A percentile compares a stretch with the other conserved stretches of the same genome.
These are phyloP conservation scores for Scutellaria galericulata DNA, from an alignment of 257 asterid genomes.

Conservation along the genomic window DNA sequence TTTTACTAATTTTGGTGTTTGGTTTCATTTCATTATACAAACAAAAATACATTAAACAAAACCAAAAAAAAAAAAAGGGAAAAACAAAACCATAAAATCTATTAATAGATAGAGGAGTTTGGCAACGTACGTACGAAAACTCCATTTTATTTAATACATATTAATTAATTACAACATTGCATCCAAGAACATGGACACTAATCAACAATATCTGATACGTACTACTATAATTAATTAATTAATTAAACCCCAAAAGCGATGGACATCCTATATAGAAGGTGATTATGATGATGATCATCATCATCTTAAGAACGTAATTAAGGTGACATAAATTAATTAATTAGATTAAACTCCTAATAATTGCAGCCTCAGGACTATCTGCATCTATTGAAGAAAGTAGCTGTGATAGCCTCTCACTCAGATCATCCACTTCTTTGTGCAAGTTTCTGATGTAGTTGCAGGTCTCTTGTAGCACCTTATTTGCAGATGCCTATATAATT, in stretches of 20 bases:
- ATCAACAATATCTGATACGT: constrained; percentile 8
- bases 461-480: constrained; percentile 89
- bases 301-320: neutral
- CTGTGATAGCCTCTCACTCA: constrained; percentile 88
- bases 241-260: constrained; percentile 3
- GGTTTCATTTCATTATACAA: too few species aligned
- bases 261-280: constrained; percentile 9
- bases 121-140: neutral
- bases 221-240: neutral
- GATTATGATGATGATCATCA: neutral
- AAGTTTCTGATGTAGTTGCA: constrained; percentile 85
- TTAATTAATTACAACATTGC: constrained; percentile 35
- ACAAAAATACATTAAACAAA: neutral
- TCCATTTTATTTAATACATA: constrained; percentile 24
- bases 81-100: neutral
- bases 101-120: neutral
- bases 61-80: neutral
- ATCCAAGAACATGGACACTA: constrained; percentile 29
- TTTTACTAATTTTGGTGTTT: too few species aligned
- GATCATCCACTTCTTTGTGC: constrained; percentile 88
- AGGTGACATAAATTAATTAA: neutral
- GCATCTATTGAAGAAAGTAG: constrained; percentile 77
- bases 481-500: constrained; percentile 69
- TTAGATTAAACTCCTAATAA: constrained; percentile 77
- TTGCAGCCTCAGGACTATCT: constrained; percentile 90